These are phyloP conservation scores for Rhynchospora pubera DNA, from an alignment of 176 grass and related monocot genomes.

Conservation along the genomic window DNA sequence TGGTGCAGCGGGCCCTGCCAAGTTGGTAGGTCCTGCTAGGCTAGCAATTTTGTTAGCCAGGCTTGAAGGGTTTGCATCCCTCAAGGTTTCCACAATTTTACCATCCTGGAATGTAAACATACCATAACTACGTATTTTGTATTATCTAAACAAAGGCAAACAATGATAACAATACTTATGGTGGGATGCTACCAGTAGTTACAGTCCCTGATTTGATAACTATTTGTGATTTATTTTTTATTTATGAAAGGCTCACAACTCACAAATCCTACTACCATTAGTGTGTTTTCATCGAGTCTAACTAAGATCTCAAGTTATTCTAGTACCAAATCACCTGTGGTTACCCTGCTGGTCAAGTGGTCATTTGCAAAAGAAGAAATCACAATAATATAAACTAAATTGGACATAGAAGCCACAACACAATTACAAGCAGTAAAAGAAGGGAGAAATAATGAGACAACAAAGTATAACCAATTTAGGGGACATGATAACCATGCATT, in stretches of 20 bases:
- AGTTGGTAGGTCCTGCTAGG: constrained; percentile 8
- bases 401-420: not conserved
- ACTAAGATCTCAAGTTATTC: not conserved
- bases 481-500: not conserved
- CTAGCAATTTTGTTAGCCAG: constrained; percentile 33
- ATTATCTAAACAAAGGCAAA: not conserved
- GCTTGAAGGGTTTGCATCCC: constrained; percentile 24
- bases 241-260: not conserved
- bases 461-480: not conserved
- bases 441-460: not conserved
- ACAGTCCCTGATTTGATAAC: not conserved
- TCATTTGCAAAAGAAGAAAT: not conserved
- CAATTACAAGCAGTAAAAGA: not conserved
- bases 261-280: not conserved
- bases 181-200: not conserved
- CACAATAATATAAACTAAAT: not conserved
- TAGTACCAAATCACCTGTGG: not conserved
- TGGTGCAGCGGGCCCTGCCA: constrained; percentile 16
- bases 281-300: not conserved
- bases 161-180: not conserved
- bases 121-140: not conserved
- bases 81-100: constrained; percentile 27
- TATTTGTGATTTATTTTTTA: not conserved
- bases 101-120: constrained; percentile 19
- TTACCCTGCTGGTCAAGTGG: not conserved